Evolutionary conservation across 1,139 yeast genomes (phyloP).

Genomic region (Suhomyces chickasaworum): DNA sequence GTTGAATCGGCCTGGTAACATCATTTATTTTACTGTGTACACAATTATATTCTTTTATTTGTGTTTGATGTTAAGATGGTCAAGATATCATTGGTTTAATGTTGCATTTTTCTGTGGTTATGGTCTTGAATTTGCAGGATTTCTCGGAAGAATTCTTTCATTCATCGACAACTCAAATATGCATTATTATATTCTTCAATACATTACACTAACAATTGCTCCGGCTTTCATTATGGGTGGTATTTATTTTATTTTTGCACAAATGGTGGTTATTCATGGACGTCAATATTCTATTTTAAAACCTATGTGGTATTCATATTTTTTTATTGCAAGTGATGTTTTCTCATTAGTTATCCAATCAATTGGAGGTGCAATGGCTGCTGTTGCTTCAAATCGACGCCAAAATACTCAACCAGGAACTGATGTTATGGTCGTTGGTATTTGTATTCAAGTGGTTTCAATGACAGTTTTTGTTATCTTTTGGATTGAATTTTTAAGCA

Average conservation of each 20-base stretch:
- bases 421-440: constrained; percentile 79
- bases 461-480: constrained; percentile 30
- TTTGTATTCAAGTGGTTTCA: constrained; percentile 73
- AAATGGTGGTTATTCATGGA: constrained; percentile 71
- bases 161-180: not conserved
- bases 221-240: constrained; percentile 85
- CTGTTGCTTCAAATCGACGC: constrained; percentile 38
- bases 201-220: constrained; percentile 61
- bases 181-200: too few species aligned
- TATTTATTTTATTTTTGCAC: constrained; percentile 74
- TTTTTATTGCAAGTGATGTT: constrained; percentile 68
- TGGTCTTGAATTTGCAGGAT: constrained; percentile 70
- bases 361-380: constrained; percentile 78
- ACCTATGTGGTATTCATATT: constrained; percentile 75
- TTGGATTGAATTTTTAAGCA: too few species aligned
- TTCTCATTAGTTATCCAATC: constrained; percentile 75
- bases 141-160: constrained; percentile 21
- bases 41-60: constrained; percentile 26
- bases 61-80: constrained; percentile 30
- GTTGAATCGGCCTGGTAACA: constrained; percentile 32
- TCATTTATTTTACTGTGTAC: constrained; percentile 33
- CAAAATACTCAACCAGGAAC: constrained; percentile 56
- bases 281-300: constrained; percentile 57
- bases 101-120: constrained; percentile 61
- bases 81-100: constrained; percentile 75